A percentile compares a stretch with the other conserved stretches of the same genome.
phyloP scores from a whole-genome alignment of 768 basidiomycete species.

The Tulasnella calospora region DNA sequence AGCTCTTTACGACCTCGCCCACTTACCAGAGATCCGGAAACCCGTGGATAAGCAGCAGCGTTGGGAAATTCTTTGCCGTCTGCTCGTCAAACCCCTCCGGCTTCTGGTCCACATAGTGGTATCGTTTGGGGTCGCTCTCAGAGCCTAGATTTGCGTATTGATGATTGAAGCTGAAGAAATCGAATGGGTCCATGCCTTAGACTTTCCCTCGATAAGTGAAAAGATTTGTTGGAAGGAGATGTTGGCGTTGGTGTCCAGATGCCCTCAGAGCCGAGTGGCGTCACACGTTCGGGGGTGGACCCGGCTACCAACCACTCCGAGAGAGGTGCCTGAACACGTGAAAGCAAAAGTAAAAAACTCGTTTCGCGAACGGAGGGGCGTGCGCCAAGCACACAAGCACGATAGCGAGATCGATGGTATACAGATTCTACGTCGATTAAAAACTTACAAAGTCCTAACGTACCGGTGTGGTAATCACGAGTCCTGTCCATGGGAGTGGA shows the following conservation, averaged over 20 bases:
- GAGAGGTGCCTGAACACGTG: constrained; percentile 1
- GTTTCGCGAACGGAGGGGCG: not conserved
- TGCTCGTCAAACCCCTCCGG: constrained; percentile 36
- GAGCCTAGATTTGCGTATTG: constrained; percentile 43
- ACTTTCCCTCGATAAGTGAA: not conserved
- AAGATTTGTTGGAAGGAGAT: not conserved
- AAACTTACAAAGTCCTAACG: not conserved
- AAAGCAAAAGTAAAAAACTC: not conserved
- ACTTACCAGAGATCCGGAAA: constrained; percentile 61
- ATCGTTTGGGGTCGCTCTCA: constrained; percentile 49
- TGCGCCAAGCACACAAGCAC: not conserved
- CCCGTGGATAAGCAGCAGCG: constrained; percentile 72
- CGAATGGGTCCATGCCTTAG: constrained; percentile 35
- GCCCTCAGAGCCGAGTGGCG: not conserved
- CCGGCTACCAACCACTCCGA: not conserved
- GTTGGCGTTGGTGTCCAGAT: not conserved
- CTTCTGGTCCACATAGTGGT: constrained; percentile 70
- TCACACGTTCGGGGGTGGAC: not conserved
- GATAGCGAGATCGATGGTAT: not conserved
- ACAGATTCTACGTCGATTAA: constrained; percentile 6
- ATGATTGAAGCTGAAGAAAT: constrained; percentile 50
- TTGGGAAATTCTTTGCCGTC: constrained; percentile 43
- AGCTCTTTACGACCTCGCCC: not conserved
- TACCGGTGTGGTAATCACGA: not conserved
- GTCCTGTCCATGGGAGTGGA: not conserved